Conservation (phyloP, 2,329 filamentous ascomycete species). For the Metarhizium humberi region DNA sequence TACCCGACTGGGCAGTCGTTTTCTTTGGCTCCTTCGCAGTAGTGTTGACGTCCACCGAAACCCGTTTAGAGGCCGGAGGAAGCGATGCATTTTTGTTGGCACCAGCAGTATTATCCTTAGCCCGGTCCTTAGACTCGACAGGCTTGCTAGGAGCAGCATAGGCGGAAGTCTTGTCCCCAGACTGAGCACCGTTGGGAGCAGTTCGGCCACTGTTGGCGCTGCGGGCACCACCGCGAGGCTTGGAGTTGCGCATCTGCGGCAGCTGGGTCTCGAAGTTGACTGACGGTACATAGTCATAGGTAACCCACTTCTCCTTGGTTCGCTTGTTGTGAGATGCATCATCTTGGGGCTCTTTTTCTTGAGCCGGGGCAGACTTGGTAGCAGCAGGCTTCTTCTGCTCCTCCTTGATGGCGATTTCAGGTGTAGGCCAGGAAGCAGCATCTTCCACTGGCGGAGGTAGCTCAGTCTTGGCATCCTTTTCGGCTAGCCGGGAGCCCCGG, state of each 20-base stretch:
- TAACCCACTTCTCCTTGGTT: slow-evolving; percentile 80
- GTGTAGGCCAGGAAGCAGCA: slow-evolving; percentile 80
- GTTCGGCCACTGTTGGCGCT: slow-evolving; percentile 30
- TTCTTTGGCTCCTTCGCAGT: slow-evolving; percentile 37
- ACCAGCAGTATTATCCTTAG: slow-evolving; percentile 25
- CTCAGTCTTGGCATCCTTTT: slow-evolving; percentile 29
- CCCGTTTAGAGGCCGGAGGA: slow-evolving; percentile 33
- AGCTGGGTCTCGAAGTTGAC: slow-evolving; percentile 83
- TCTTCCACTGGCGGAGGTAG: slow-evolving; percentile 61
- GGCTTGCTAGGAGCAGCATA: slow-evolving; percentile 20
- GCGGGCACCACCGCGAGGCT: slow-evolving; percentile 40
- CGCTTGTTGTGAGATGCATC: slow-evolving; percentile 34
- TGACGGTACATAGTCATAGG: slow-evolving; percentile 71
- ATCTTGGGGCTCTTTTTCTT: slow-evolving; percentile 56
- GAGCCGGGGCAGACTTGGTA: slow-evolving; percentile 50
- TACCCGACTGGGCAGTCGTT: slow-evolving; percentile 19
- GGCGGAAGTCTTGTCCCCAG: slow-evolving; percentile 27
- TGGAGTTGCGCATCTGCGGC: slow-evolving; percentile 41
- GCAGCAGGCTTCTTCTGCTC: slow-evolving; percentile 56
- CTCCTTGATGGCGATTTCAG: slow-evolving; percentile 62
- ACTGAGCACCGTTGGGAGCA: slow-evolving; percentile 21
- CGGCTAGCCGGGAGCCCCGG: slow-evolving; percentile 35
- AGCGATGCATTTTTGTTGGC: slow-evolving; percentile 25
- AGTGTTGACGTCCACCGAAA: slow-evolving; percentile 29
- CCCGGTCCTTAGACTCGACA: slow-evolving; percentile 23